Percentiles rank a stretch among this genome's conserved stretches.
These are phyloP conservation scores for Kurtzmaniella quercitrusa DNA, from an alignment of 1,139 yeast genomes.

Conservation along the genomic window DNA sequence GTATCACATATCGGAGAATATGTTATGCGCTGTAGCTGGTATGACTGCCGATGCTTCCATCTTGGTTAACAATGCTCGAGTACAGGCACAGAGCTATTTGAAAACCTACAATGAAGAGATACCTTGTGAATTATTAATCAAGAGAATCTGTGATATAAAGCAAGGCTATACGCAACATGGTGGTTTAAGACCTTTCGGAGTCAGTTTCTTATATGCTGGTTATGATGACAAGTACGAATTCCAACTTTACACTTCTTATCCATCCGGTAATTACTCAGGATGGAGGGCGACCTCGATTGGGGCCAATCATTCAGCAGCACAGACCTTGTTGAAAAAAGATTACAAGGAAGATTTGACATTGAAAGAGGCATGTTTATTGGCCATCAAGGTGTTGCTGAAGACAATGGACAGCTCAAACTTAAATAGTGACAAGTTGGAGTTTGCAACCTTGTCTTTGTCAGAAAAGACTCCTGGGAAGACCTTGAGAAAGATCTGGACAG, in stretches of 20 bases:
- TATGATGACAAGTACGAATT: slow-evolving; percentile 86
- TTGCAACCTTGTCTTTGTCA: slow-evolving; percentile 66
- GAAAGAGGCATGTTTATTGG: slow-evolving; percentile 81
- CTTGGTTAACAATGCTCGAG: slow-evolving; percentile 83
- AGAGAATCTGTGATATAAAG: slow-evolving; percentile 85
- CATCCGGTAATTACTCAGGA: slow-evolving; percentile 95
- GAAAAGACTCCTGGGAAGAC: slow-evolving; percentile 41
- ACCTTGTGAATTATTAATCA: slow-evolving; percentile 87
- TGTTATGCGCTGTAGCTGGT: slow-evolving; percentile 96
- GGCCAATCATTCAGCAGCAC: slow-evolving; percentile 94
- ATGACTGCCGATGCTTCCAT: slow-evolving; percentile 97
- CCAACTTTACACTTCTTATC: slow-evolving; percentile 92
- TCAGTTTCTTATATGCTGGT: slow-evolving; percentile 93
- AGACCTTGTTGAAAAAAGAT: slow-evolving; percentile 91
- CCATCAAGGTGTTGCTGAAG: slow-evolving; percentile 86
- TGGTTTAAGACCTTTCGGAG: slow-evolving; percentile 98
- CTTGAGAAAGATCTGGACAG: slow-evolving; percentile 62
- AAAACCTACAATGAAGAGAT: slow-evolving; percentile 86
- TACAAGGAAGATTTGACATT: slow-evolving; percentile 78
- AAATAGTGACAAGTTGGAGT: slow-evolving; percentile 84
- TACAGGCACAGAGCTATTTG: slow-evolving; percentile 77
- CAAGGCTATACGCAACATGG: slow-evolving; percentile 99
- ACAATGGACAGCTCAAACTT: slow-evolving; percentile 89
- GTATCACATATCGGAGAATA: slow-evolving; percentile 75
- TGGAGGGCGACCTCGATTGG: slow-evolving; percentile 99